phyloP scores from a whole-genome alignment of 345 rosid species.

The Citrus mangshanensis region DNA sequence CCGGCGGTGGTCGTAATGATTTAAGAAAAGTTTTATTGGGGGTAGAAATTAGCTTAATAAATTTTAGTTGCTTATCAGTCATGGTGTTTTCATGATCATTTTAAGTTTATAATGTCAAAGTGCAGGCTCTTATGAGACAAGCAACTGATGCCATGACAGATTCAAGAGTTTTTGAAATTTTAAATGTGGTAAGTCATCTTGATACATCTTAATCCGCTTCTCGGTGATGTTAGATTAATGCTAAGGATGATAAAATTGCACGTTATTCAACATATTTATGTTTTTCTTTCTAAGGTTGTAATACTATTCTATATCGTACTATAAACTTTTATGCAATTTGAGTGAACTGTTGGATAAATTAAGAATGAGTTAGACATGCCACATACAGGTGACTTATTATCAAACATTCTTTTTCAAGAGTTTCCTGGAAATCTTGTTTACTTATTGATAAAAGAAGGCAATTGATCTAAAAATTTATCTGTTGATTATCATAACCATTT shows the following conservation, averaged over 20 bases:
- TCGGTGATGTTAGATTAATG: not conserved
- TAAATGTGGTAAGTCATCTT: slow-evolving; percentile 51
- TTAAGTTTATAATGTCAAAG: not conserved
- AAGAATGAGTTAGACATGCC: too few relatives aligned
- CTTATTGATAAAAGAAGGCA: not conserved
- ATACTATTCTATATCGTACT: not conserved
- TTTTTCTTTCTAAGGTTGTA: not conserved
- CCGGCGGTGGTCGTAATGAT: not conserved
- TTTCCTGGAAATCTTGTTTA: not conserved
- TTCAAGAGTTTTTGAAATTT: slow-evolving; percentile 69
- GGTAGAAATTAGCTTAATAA: not conserved
- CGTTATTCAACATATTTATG: not conserved
- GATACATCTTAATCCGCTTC: not conserved
- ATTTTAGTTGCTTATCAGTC: not conserved
- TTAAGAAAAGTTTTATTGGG: not conserved
- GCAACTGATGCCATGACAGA: slow-evolving; percentile 84
- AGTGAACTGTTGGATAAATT: not conserved
- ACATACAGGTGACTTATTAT: not conserved
- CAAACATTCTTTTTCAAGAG: not conserved
- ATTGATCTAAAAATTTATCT: not conserved
- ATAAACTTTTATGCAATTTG: not conserved
- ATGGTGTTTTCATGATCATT: slow-evolving; percentile 9
- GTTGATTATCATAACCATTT: not conserved
- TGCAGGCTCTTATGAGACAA: slow-evolving; percentile 71
- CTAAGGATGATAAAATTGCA: not conserved